Percentiles rank a stretch among this genome's conserved stretches.
phyloP scores from a whole-genome alignment of 108 stramenopile genomes.

The Cyclotella sp. region DNA sequence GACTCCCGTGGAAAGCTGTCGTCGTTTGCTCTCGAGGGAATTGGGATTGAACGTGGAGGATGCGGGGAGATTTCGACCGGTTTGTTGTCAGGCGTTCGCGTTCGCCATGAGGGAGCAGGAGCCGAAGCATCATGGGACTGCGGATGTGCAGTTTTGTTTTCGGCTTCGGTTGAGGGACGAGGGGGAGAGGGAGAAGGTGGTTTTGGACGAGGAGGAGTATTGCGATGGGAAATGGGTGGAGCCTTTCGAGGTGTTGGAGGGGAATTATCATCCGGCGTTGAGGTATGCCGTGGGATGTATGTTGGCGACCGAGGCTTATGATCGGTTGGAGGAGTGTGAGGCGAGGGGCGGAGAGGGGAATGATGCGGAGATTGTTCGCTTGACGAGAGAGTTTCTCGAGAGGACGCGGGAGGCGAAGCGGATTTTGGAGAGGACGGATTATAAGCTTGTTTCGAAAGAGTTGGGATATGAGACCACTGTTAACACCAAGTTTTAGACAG shows the following conservation, averaged over 20 bases:
- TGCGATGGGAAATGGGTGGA: constrained; percentile 44
- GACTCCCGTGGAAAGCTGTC: constrained; percentile 46
- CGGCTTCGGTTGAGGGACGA: constrained; percentile 27
- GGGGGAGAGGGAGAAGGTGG: constrained; percentile 40
- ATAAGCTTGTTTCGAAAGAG: constrained; percentile 49
- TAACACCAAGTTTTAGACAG: constrained; percentile 31
- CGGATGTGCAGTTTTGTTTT: constrained; percentile 54
- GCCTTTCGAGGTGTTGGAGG: constrained; percentile 39
- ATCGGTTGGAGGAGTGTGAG: constrained; percentile 34
- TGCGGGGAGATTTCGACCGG: constrained; percentile 25
- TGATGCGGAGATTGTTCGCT: constrained; percentile 37
- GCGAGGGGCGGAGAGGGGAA: constrained; percentile 18
- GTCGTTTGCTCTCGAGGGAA: constrained; percentile 44
- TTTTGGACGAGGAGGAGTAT: constrained; percentile 48
- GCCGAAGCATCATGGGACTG: constrained; percentile 51
- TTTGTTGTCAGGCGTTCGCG: constrained; percentile 56
- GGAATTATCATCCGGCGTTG: constrained; percentile 61
- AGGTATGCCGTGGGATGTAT: constrained; percentile 48
- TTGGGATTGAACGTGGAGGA: constrained; percentile 32
- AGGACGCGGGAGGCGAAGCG: constrained; percentile 41
- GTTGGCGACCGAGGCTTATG: constrained; percentile 40
- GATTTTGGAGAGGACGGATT: constrained; percentile 36
- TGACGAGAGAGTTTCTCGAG: constrained; percentile 50
- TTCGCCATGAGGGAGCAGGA: constrained; percentile 54
- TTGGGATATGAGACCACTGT: constrained; percentile 45